These are phyloP conservation scores for Ascosphaera apis DNA, from an alignment of 2,329 filamentous ascomycete genomes.

Conservation along the genomic window DNA sequence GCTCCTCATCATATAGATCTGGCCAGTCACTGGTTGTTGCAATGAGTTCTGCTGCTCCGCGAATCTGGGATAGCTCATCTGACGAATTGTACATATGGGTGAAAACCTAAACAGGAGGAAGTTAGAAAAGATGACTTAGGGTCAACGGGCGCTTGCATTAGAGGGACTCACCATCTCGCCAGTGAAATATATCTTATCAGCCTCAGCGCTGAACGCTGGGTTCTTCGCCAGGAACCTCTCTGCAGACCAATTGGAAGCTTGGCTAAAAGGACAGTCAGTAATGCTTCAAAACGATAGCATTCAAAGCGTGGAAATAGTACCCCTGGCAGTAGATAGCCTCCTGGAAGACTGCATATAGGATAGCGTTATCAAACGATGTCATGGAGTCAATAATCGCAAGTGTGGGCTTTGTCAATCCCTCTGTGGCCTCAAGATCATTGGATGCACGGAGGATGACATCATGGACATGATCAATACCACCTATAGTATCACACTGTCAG, in stretches of 20 bases:
- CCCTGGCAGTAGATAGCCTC: slow-evolving; percentile 70
- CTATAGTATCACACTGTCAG: slow-evolving; percentile 9
- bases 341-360: slow-evolving; percentile 71
- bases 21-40: slow-evolving; percentile 50
- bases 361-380: slow-evolving; percentile 47
- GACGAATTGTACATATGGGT: slow-evolving; percentile 67
- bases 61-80: slow-evolving; percentile 47
- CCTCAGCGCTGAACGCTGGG: slow-evolving; percentile 24
- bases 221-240: slow-evolving; percentile 19
- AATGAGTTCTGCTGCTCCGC: slow-evolving; percentile 44
- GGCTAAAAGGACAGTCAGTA: slow-evolving; percentile 13
- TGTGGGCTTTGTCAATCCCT: slow-evolving; percentile 49
- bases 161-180: slow-evolving; percentile 49
- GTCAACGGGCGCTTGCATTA: neutral
- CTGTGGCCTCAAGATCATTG: slow-evolving; percentile 52
- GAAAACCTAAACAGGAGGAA: slow-evolving; percentile 30
- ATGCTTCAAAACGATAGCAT: neutral
- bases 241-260: slow-evolving; percentile 53
- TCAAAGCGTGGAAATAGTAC: slow-evolving; percentile 7
- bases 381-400: slow-evolving; percentile 44
- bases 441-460: slow-evolving; percentile 45
- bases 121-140: slow-evolving; percentile 1
- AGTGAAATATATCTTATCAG: slow-evolving; percentile 49
- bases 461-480: slow-evolving; percentile 54
- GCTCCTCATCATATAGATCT: slow-evolving; percentile 48